Base-by-base conservation (phyloP, 768 basidiomycete species). In the Lactarius sanguifluus region DNA sequence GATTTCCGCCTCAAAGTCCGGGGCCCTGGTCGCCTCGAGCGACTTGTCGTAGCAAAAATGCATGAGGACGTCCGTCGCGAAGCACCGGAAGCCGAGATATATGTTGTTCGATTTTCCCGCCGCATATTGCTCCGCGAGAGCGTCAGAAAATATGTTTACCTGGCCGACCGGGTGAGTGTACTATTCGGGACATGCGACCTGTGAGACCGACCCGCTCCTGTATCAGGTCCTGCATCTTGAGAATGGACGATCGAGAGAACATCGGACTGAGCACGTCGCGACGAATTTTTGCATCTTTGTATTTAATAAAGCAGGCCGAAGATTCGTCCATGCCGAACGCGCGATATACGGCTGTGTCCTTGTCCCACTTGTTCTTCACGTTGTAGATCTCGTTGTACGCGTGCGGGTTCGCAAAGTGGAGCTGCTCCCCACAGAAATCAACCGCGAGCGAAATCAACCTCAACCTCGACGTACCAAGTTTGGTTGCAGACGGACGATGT, bases 331-430 rank as follows among this genome's bases (percentile, higher is more conserved):
- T 76, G 20, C 76, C 75, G 65, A 81, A 80, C 52, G 76, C 78
- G 12, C 71, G 70, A 56, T 81, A 81, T 69, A 81, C 72, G 18
- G 71, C 70, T 0, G 71, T 68, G 32, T 80, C 75, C 63, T 81
- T 81, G 10, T 74, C 73, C 65, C 65, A 66, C 55, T 66, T 63
- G 67, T 79, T 78, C 59, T 75, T 74, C 5, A 74, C 73, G 32
- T 61, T 68, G 69, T 82, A 81, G 25, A 82, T 80, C 20, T 80
- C 80, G 34, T 72, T 72, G 64, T 80, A 80, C 6, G 76, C 79
- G 9, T 72, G 68, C 18, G 79, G 78, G 62, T 79, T 75, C 57
- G 75, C 77, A 72, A 82, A 82, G 61, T 81, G 80, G 59, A 82
- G 76, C 81, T 81, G 55, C 12, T 16, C 40, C 59, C 2, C 10